Conservation (phyloP, 306 rosid species). For the Lathyrus aphaca region DNA sequence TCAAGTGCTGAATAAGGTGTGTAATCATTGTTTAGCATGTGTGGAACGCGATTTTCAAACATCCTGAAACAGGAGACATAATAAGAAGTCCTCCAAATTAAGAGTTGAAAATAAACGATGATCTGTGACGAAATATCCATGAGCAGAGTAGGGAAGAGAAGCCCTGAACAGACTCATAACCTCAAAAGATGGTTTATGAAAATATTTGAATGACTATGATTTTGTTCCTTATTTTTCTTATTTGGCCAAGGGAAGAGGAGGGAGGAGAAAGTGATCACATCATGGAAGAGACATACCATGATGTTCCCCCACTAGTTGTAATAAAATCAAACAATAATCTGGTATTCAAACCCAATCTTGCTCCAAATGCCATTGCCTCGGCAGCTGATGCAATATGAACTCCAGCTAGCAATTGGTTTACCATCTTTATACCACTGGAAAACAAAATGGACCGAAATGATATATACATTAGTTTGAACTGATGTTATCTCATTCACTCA, state of each 20-base stretch:
- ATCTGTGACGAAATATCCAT: slow-evolving; percentile 27
- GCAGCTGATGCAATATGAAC: slow-evolving; percentile 96
- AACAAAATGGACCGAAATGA: slow-evolving; percentile 37
- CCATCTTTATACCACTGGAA: slow-evolving; percentile 90
- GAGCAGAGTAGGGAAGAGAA: slow-evolving; percentile 15
- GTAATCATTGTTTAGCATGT: slow-evolving; percentile 91
- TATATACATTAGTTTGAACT: slow-evolving; percentile 6
- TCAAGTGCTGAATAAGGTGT: slow-evolving; percentile 93
- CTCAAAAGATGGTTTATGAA: slow-evolving; percentile 14
- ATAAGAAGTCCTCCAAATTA: slow-evolving; percentile 6
- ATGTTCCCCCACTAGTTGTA: slow-evolving; percentile 74
- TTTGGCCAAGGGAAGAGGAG: slow-evolving; percentile 23
- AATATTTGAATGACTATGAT: slow-evolving; percentile 6
- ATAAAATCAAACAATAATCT: slow-evolving; percentile 73
- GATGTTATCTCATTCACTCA: slow-evolving; percentile 6
- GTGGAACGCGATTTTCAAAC: slow-evolving; percentile 95
- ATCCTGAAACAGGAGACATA: slow-evolving; percentile 60
- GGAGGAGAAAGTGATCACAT: slow-evolving; percentile 18
- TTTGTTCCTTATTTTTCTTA: slow-evolving; percentile 14
- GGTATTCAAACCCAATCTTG: slow-evolving; percentile 85
- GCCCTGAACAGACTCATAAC: slow-evolving; percentile 23
- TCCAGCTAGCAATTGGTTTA: slow-evolving; percentile 97
- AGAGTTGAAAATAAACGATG: slow-evolving; percentile 19
- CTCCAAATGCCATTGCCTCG: slow-evolving; percentile 96
- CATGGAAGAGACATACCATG: slow-evolving; percentile 65